Percentiles rank a stretch among this genome's conserved stretches.
phyloP scores from a whole-genome alignment of 2,329 filamentous ascomycete genomes.

The Fusarium oxysporum region DNA sequence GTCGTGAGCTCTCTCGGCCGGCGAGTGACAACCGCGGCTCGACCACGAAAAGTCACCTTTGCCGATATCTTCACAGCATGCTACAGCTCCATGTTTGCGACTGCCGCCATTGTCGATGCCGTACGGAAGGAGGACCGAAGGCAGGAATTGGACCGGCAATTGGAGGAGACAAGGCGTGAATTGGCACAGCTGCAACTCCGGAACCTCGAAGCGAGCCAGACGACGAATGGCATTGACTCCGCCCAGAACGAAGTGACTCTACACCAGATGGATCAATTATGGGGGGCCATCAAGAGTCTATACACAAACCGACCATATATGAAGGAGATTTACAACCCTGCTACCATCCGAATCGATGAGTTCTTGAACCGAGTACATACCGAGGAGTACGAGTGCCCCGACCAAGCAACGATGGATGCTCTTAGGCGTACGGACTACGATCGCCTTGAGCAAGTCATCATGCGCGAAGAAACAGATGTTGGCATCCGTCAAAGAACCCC shows the following conservation, averaged over 20 bases:
- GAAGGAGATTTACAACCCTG: conserved; percentile 51
- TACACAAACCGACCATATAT: conserved; percentile 50
- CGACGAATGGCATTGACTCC: conserved; percentile 9
- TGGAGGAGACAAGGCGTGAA: conserved; percentile 65
- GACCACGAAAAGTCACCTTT: conserved; percentile 62
- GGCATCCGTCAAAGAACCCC: conserved; percentile 37
- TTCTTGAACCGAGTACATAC: conserved; percentile 44
- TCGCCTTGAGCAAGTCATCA: conserved; percentile 46
- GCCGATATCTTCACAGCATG: conserved; percentile 72
- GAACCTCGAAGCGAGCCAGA: conserved; percentile 35
- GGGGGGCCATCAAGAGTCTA: conserved; percentile 48
- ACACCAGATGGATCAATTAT: conserved; percentile 49
- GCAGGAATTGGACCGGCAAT: conserved; percentile 70
- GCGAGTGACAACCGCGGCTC: conserved; percentile 60
- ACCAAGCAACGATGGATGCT: conserved; percentile 34
- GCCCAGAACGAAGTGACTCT: conserved; percentile 34
- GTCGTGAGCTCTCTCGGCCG: conserved; percentile 61
- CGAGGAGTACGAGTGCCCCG: conserved; percentile 47
- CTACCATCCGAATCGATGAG: conserved; percentile 43
- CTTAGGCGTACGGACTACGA: conserved; percentile 47
- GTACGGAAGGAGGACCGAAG: conserved; percentile 67
- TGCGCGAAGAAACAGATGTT: conserved; percentile 45
- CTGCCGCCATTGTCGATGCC: conserved; percentile 72
- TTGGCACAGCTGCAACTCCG: conserved; percentile 55
- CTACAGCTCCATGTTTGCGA: conserved; percentile 75